Conservation (phyloP, 164 flowering plant species). For the Magnolia kwangsiensis region DNA sequence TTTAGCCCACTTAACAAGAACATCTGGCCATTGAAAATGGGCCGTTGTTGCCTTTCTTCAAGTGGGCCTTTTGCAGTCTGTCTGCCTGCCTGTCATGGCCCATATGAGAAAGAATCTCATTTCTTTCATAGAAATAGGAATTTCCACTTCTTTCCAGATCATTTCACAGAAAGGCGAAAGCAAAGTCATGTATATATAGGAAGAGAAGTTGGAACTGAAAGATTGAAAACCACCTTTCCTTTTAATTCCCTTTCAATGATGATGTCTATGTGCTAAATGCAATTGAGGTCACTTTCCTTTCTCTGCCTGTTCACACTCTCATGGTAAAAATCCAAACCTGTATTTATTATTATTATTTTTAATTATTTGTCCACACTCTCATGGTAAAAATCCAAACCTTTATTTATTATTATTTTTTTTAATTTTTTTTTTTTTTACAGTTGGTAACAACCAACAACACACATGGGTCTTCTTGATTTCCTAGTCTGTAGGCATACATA, state of each 20-base stretch:
- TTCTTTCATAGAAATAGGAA: conserved; percentile 19
- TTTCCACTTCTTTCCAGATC: conserved; percentile 35
- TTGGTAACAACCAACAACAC: conserved; percentile 25
- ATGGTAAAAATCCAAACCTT: conserved; percentile 12
- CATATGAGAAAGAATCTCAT: conserved; percentile 24
- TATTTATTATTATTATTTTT: too few relatives aligned
- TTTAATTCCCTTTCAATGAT: conserved; percentile 42
- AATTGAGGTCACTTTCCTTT: conserved; percentile 25
- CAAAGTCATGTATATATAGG: conserved; percentile 28
- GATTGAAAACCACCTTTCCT: conserved; percentile 27
- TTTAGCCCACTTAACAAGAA: neutral
- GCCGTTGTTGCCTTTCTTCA: conserved; percentile 6
- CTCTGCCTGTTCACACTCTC: conserved; percentile 13
- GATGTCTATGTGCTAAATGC: conserved; percentile 30
- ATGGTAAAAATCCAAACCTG: conserved; percentile 11
- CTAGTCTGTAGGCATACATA: neutral
- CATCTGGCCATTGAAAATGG: conserved; percentile 20
- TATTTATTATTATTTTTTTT: too few relatives aligned
- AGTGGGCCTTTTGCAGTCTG: conserved; percentile 20
- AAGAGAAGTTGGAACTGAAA: conserved; percentile 23
- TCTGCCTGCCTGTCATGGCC: conserved; percentile 39
- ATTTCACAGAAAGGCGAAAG: conserved; percentile 33
- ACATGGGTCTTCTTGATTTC: conserved; percentile 19
- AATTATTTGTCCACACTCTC: conserved; percentile 20
- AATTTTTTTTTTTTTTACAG: conserved; percentile 24